Base-by-base conservation (phyloP, 2,329 filamentous ascomycete genomes). In the Epicoccum sorghinum region DNA sequence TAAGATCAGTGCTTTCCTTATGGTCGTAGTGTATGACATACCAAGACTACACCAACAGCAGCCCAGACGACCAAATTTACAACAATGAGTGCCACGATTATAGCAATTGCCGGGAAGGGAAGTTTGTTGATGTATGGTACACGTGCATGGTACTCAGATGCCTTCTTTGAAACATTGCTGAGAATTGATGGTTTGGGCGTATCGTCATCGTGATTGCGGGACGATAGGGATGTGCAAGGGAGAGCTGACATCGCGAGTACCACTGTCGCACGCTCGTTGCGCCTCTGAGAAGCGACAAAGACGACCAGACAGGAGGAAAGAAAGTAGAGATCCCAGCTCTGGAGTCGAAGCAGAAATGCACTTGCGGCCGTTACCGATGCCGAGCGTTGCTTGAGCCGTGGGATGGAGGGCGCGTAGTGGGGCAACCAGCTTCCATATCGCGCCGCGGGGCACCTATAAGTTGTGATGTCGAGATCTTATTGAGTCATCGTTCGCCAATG, bases 11-110 rank as follows among this genome's bases (percentile, higher is more conserved):
- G 23, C 12, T 7, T 7, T 25, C 5, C 5, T 37, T 29, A 12
- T 33, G 2, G 8, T 29, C 9, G 6, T 7, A 13, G 6, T 12
- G 1, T 18, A n/a, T 6, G 5, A 66, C 77, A 42, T 76, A 84
- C 82, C 62, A 86, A 66, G 3, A 87, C 80, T 57, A 86, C 79
- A 8, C 79, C 84, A 8, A 82, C 81, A 22, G 79, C 81, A 43
- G 81, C 76, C 85, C 85, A 88, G 7, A 84, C 82, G 2, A 84
- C 47, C 3, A 82, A 64, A 68, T 88, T 87, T 46, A 85, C 69
- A 4, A 79, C 43, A 1, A 81, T 76, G 36, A 88, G 71, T 0
- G 82, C 71, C 1, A 79, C 41, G 25, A 87, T 85, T 27, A 87
- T 85, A 1, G 80, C 81, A 35, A 87, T 75, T 0, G 82, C 84